Conservation (phyloP, 1,284 basidiomycete species). For the Naganishia cerealis region DNA sequence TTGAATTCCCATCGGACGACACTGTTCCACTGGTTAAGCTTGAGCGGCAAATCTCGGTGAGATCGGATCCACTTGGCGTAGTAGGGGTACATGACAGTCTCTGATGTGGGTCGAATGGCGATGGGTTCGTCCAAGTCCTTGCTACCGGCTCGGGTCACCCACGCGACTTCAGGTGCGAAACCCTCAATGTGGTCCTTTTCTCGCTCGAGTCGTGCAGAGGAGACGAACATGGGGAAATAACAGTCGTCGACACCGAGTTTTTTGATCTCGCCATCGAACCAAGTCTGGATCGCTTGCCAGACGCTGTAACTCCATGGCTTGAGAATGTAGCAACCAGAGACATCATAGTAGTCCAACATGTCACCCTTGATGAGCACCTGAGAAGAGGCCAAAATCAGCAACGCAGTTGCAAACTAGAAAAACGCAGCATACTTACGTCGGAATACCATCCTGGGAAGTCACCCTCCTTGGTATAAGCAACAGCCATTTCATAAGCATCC, state of each 20-base stretch:
- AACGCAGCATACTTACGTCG: constrained; percentile 62
- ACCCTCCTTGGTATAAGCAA: constrained; percentile 90
- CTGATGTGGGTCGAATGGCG: constrained; percentile 95
- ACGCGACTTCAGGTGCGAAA: constrained; percentile 99
- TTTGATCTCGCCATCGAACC: constrained; percentile 91
- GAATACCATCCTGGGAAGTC: constrained; percentile 94
- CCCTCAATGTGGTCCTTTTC: constrained; percentile 99
- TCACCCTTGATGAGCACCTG: constrained; percentile 97
- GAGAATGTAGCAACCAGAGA: constrained; percentile 97
- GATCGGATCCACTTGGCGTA: constrained; percentile 98
- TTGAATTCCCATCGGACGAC: constrained; percentile 99
- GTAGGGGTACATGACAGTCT: constrained; percentile 98
- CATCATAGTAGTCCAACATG: constrained; percentile 99
- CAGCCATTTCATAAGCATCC: constrained; percentile 83
- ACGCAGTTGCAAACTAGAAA: not conserved
- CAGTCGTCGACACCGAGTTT: constrained; percentile 94
- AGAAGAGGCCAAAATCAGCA: not conserved
- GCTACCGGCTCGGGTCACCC: constrained; percentile 92
- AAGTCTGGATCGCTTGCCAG: constrained; percentile 92
- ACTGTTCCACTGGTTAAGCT: constrained; percentile 98
- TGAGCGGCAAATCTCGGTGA: constrained; percentile 93
- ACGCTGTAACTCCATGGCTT: constrained; percentile 96
- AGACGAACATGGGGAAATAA: constrained; percentile 99
- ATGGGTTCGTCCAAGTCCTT: constrained; percentile 96
- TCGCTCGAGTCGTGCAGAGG: constrained; percentile 83